phyloP scores from a whole-genome alignment of 768 basidiomycete species.

The Serendipita sp. region DNA sequence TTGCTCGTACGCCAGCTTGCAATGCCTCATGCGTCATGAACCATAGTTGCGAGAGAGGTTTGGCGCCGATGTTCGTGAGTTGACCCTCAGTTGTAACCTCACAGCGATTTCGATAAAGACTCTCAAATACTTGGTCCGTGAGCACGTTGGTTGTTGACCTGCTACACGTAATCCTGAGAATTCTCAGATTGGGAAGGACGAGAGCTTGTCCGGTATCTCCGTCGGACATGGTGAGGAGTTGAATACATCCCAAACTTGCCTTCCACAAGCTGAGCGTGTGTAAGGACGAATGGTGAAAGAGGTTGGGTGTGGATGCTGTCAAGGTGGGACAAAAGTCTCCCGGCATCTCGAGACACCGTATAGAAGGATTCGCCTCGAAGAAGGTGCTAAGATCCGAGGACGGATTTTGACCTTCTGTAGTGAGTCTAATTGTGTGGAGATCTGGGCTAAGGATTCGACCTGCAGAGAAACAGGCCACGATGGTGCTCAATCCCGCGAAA shows the following conservation, averaged over 20 bases:
- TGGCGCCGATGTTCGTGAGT: neutral
- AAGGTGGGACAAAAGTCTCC: neutral
- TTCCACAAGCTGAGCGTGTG: neutral
- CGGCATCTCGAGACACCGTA: neutral
- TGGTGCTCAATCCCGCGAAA: neutral
- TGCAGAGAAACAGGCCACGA: neutral
- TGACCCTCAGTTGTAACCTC: neutral
- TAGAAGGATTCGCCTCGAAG: neutral
- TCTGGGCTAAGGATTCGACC: neutral
- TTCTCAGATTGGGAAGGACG: neutral
- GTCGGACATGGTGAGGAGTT: neutral
- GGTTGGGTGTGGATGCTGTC: neutral
- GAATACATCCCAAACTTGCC: neutral
- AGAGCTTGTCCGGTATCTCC: neutral
- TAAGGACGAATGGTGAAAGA: neutral
- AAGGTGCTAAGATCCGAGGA: neutral
- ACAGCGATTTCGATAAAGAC: neutral
- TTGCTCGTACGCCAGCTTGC: neutral
- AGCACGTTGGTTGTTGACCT: neutral
- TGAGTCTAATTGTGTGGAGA: neutral
- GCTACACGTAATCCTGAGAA: neutral
- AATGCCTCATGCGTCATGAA: neutral
- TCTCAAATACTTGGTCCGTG: neutral
- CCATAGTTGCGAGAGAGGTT: neutral
- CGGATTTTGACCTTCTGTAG: neutral